Percentiles rank a stretch among this genome's conserved stretches.
Conservation (phyloP, 192 early-diverging fungal genomes). For the Phlyctochytrium planicorne region DNA sequence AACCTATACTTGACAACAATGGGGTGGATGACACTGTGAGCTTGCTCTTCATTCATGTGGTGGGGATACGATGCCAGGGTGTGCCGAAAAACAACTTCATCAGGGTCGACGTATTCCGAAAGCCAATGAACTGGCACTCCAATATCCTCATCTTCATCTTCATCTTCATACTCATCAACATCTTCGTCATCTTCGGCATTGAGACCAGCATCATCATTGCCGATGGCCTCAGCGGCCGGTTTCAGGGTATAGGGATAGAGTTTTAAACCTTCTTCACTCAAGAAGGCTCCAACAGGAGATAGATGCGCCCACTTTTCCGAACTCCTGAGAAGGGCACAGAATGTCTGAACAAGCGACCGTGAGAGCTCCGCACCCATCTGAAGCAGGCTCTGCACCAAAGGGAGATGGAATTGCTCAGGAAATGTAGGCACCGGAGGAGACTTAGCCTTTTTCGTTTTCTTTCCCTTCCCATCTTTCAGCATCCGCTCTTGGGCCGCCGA, state of each 20-base stretch:
- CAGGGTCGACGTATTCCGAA: neutral
- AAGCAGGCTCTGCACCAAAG: neutral
- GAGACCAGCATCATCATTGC: neutral
- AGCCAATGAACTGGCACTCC: neutral
- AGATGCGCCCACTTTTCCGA: neutral
- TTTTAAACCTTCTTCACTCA: neutral
- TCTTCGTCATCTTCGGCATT: neutral
- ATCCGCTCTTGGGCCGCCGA: neutral
- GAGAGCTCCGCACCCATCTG: neutral
- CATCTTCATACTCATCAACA: neutral
- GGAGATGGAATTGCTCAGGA: neutral
- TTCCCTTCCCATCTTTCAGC: neutral
- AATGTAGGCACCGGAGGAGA: neutral
- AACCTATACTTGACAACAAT: neutral
- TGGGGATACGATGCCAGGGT: neutral
- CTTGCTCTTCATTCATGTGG: neutral
- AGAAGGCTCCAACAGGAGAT: neutral
- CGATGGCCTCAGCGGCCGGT: neutral
- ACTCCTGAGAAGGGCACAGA: neutral
- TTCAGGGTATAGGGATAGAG: neutral
- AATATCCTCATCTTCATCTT: neutral
- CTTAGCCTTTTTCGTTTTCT: neutral
- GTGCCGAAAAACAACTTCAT: neutral
- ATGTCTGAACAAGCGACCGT: neutral
- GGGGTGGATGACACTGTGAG: neutral